Evolutionary conservation across 805 yeast genomes (phyloP), one percentile per base, ranked within the genome.

Genomic region (Monosporozyma aquatica): DNA sequence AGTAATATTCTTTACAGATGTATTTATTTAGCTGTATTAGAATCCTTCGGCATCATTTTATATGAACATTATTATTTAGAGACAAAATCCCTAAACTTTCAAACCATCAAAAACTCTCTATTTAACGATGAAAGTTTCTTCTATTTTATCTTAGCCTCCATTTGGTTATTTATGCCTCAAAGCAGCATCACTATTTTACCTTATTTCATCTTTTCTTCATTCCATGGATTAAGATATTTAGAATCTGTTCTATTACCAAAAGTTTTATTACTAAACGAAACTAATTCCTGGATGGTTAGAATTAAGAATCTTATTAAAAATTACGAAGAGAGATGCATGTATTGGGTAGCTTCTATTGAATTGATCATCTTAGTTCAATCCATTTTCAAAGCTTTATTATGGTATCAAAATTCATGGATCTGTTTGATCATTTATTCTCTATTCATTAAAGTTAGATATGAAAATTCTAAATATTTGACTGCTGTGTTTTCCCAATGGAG

Each of bases 391-490:
- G 70, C 80, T 14, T 23, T 82, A 33, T 54, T 78, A n/a, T 80
- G 78, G 67, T 71, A 76, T 57, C 69, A 65, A 51, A 75, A 78
- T 54, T 79, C 89, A 27, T 72, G 85, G 73, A 50, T 78, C 41
- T 69, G 76, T 3, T 66, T 82, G 25, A 54, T 75, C 27, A 56
- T 71, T 8, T 82, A 78, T 57, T 57, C 74, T 10, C 44, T 75
- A 10, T 89, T 89, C 66, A 70, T 87, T 63, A 84, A 84, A 62
- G 62, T 82, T 44, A 76, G 95, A 62, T 84, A 70, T 58, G 94
- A 86, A 58, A 78, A 77, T 51, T 82, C 92, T 3, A 68, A 76
- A 24, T 79, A 78, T 66, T 81, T 87, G 43, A 80, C 85, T 64
- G 67, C 74, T 48, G 78, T 77, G 25, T 68, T 86, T 58, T 78